phyloP scores from a whole-genome alignment of 1,284 basidiomycete genomes.

The Salmacisia buchloeana region DNA sequence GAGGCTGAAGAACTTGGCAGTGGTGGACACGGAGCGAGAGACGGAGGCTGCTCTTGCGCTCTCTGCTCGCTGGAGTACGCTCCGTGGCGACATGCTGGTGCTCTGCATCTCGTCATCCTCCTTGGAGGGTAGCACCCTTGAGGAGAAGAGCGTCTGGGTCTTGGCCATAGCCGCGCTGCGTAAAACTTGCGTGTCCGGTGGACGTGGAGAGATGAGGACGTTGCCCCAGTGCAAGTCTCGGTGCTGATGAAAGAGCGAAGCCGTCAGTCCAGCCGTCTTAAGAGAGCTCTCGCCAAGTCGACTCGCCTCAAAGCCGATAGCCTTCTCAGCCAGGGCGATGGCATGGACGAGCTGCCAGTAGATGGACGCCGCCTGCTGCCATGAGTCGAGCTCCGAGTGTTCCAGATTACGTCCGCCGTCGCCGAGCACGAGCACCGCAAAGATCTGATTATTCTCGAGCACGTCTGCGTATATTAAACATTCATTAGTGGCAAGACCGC shows the following conservation, averaged over 20 bases:
- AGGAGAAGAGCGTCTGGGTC: conserved; percentile 8
- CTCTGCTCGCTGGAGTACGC: too few relatives aligned
- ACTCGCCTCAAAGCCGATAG: conserved; percentile 76
- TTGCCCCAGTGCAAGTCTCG: conserved; percentile 98
- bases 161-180: conserved; percentile 27
- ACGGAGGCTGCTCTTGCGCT: not conserved
- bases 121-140: too few relatives aligned
- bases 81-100: too few relatives aligned
- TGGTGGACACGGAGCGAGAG: not conserved
- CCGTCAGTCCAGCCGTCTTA: too few relatives aligned
- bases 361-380: conserved; percentile 77
- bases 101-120: too few relatives aligned
- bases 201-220: conserved; percentile 67
- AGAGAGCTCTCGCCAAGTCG: too few relatives aligned
- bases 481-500: too few relatives aligned
- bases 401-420: conserved; percentile 88
- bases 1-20: not conserved
- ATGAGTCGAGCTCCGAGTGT: conserved; percentile 68
- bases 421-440: conserved; percentile 78
- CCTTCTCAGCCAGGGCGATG: conserved; percentile 70
- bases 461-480: not conserved
- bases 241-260: conserved; percentile 73
- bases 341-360: conserved; percentile 83
- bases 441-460: conserved; percentile 57
- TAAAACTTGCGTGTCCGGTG: not conserved